Base-by-base conservation (phyloP, 2,329 filamentous ascomycete genomes). In the Gremmenia infestans region DNA sequence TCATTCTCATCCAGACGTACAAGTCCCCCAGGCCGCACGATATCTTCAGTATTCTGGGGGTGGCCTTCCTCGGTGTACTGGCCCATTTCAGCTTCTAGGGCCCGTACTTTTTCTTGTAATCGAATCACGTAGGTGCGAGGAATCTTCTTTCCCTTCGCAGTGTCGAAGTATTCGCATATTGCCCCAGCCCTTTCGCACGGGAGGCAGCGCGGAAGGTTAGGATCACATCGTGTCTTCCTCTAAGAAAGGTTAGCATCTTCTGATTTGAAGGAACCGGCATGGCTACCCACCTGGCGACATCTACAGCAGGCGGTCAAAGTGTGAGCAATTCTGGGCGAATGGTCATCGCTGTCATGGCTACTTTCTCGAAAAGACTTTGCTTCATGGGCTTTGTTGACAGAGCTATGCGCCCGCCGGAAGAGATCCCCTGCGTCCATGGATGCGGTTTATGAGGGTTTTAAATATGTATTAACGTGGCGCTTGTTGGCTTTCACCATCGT, bases 141-240 rank as follows among this genome's bases (percentile, higher is more conserved):
- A 66, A 97, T 91, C 69, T 89, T 92, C 67, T 84, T 85, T 60
- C 89, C 88, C 71, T 92, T 94, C 51, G 88, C 81, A 32, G 91
- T 91, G 73, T 99, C 94, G 71, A 88, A 96, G 75, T 97, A 99
- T 70, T 97, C 93, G 80, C 94, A 99, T 58, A 85, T 82, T 32
- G 91, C 91, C 67, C 92, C 92, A 61, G 90, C 92, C 65, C 93
- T 84, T 74, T 97, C 91, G 76, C 94, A 99, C 22, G 93, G 92
- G 17, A 90, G 82, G 73, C 94, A 99, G 68, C 89, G 88, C 42
- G 94, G 94, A 22, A 99, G 82, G 14, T 89, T 89, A 4, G 94
- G 89, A 73, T 97, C 94, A 77, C 94, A 99, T 78, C 91, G 82
- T 39, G 93, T 97, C 79, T 99, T 99, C 67, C 93, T 86, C 92